Evolutionary conservation across 2,329 filamentous ascomycete genomes (phyloP).

Genomic region (Cyphellophora europaea): DNA sequence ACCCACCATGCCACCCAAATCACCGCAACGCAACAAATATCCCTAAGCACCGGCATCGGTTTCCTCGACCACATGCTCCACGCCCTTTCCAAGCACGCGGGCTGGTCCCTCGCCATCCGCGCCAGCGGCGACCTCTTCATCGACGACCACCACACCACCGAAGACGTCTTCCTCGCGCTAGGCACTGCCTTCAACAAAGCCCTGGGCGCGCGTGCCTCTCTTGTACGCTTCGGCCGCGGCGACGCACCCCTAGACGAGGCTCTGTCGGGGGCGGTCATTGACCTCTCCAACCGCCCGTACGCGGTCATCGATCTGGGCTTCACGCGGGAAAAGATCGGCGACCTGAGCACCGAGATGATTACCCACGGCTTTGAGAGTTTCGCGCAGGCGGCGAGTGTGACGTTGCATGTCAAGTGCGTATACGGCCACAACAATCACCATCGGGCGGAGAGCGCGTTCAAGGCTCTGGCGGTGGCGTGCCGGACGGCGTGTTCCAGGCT

Average conservation of each 20-base stretch:
- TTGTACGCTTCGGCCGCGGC: slow-evolving; percentile 83
- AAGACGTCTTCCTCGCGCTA: slow-evolving; percentile 88
- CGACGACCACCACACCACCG: slow-evolving; percentile 96
- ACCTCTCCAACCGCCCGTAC: slow-evolving; percentile 87
- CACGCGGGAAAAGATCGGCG: slow-evolving; percentile 84
- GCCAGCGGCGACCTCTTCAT: slow-evolving; percentile 91
- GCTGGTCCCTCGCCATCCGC: slow-evolving; percentile 77
- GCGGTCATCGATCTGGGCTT: slow-evolving; percentile 75
- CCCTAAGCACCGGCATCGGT: slow-evolving; percentile 85
- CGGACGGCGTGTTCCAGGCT: slow-evolving; percentile 63
- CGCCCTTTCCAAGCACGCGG: slow-evolving; percentile 87
- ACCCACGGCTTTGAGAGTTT: slow-evolving; percentile 93
- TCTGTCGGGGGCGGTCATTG: slow-evolving; percentile 84
- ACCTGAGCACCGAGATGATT: slow-evolving; percentile 92
- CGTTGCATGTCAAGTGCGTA: slow-evolving; percentile 89
- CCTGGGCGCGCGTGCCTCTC: slow-evolving; percentile 66
- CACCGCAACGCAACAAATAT: slow-evolving; percentile 76
- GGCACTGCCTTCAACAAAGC: slow-evolving; percentile 75
- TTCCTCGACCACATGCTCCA: slow-evolving; percentile 99
- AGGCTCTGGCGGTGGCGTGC: slow-evolving; percentile 83
- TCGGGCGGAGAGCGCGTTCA: slow-evolving; percentile 91
- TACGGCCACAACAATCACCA: slow-evolving; percentile 93
- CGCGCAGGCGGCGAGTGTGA: slow-evolving; percentile 79
- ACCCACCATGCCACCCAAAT: slow-evolving; percentile 73
- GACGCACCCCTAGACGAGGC: slow-evolving; percentile 95